Base-by-base conservation (phyloP, 2,329 filamentous ascomycete genomes). In the Epichloe scottii region DNA sequence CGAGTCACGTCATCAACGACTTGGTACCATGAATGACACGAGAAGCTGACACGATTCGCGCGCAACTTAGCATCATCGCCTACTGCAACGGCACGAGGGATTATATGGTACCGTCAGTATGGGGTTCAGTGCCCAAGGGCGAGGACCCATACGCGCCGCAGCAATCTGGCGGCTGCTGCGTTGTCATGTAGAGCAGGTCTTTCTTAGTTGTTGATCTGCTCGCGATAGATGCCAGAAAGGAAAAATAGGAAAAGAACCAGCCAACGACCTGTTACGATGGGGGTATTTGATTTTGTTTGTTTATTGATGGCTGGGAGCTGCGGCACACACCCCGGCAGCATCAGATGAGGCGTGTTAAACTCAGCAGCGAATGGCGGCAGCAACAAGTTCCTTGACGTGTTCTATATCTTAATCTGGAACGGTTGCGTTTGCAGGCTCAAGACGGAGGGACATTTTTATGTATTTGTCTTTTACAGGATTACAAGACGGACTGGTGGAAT, bases 121-220 rank as follows among this genome's bases (percentile, higher is more conserved):
- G 93, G 93, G 91, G 91, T 60, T 81, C 84, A 55, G 89, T 97
- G 58, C 89, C 94, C 66, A 91, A 89, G 76, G 85, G 87, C 68
- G 93, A 97, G 67, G 93, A 98, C 68, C 93, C 93, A n/a, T 98
- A 98, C 68, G 89, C 91, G 63, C 91, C 91, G 60, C 91, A 94
- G 75, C 89, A 94, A 73, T 88, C 81, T 60, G 86, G 83, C 66
- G 87, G 89, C 63, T 98, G 93, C 81, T 98, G 93, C 75, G 78
- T 85, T 63, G 83, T 98, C 71, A 97, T 97, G 91, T 97, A 80
- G 68, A 55, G 55, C 49, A 23, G 14, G 38, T 23, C 11, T 48
- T 8, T 34, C 47, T 26, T 35, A 17, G 15, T 44, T n/a, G 23
- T 44, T n/a, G 23, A 49, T 50, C 48, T 45, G 44, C 50, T 40